A percentile compares a stretch with the other conserved stretches of the same genome.
Evolutionary conservation across 768 basidiomycete species (phyloP).

Genomic region (Xerocomellus amylosporus): DNA sequence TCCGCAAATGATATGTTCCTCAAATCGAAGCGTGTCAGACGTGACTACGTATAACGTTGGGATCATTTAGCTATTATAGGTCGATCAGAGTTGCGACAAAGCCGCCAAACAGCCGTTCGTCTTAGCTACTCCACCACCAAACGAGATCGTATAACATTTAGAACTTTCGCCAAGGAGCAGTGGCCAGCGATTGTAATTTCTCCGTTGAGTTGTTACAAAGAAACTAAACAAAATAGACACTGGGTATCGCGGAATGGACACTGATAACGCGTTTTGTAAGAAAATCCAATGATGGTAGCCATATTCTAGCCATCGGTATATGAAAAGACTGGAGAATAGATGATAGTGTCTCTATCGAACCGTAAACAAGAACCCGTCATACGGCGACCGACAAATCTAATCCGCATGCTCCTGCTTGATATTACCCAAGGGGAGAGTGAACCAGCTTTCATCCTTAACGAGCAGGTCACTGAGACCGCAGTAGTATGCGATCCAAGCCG

Average conservation of each 20-base stretch:
- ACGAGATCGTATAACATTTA: neutral
- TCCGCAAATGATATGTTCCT: neutral
- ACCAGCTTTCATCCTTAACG: conserved; percentile 36
- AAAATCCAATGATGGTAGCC: neutral
- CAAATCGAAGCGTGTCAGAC: neutral
- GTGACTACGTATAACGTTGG: neutral
- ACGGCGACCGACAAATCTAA: neutral
- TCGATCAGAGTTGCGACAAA: no score
- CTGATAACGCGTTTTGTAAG: neutral
- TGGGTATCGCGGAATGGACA: neutral
- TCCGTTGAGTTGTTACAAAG: conserved; percentile 1
- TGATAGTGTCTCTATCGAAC: conserved; percentile 5
- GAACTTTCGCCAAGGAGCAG: no score
- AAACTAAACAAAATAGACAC: conserved; percentile 2
- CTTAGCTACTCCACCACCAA: no score
- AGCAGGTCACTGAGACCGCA: conserved; percentile 43
- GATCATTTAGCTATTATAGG: no score
- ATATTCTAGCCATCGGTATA: neutral
- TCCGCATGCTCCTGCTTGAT: conserved; percentile 12
- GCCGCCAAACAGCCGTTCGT: no score
- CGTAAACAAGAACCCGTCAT: neutral
- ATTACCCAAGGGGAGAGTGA: conserved; percentile 40
- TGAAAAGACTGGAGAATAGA: conserved; percentile 12
- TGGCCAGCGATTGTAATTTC: neutral
- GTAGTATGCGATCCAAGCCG: conserved; percentile 49